Evolutionary conservation across 805 yeast genomes (phyloP).

Genomic region (Kregervanrija pseudodelftensis): DNA sequence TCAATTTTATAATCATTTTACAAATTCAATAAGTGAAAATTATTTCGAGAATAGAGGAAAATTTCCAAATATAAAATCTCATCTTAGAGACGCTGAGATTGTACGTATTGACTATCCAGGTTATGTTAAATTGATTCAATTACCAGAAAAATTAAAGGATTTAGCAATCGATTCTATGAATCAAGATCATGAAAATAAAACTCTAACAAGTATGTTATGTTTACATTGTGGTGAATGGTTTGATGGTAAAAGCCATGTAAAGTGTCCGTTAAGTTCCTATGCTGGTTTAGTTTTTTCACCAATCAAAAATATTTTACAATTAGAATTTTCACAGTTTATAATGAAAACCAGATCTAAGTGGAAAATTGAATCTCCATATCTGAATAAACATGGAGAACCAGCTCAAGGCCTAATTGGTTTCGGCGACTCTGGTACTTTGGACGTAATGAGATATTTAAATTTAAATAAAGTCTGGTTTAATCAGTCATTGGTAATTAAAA

Average conservation of each 20-base stretch:
- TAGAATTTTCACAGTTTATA: slow-evolving; percentile 6
- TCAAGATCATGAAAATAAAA: neutral
- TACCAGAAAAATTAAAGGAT: slow-evolving; percentile 32
- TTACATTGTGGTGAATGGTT: slow-evolving; percentile 21
- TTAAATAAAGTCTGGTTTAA: slow-evolving; percentile 56
- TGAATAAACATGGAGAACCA: slow-evolving; percentile 71
- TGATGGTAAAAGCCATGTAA: slow-evolving; percentile 11
- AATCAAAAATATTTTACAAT: slow-evolving; percentile 14
- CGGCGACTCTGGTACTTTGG: slow-evolving; percentile 49
- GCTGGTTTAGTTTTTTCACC: slow-evolving; percentile 22
- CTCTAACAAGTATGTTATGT: slow-evolving; percentile 11
- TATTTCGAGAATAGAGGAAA: too few species aligned
- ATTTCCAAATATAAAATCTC: neutral
- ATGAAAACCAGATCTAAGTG: slow-evolving; percentile 11
- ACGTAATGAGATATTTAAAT: slow-evolving; percentile 44
- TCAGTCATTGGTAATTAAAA: slow-evolving; percentile 26
- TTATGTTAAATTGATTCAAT: slow-evolving; percentile 40
- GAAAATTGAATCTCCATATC: slow-evolving; percentile 53
- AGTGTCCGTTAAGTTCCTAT: slow-evolving; percentile 18
- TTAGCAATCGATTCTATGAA: slow-evolving; percentile 3
- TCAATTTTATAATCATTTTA: slow-evolving; percentile 8
- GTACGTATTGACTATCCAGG: slow-evolving; percentile 43
- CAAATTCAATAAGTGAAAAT: too few species aligned
- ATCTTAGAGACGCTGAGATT: slow-evolving; percentile 3
- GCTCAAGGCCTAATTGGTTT: slow-evolving; percentile 47